These are phyloP conservation scores for Leishmania braziliensis DNA, from an alignment of 208 protist species.

Conservation along the genomic window DNA sequence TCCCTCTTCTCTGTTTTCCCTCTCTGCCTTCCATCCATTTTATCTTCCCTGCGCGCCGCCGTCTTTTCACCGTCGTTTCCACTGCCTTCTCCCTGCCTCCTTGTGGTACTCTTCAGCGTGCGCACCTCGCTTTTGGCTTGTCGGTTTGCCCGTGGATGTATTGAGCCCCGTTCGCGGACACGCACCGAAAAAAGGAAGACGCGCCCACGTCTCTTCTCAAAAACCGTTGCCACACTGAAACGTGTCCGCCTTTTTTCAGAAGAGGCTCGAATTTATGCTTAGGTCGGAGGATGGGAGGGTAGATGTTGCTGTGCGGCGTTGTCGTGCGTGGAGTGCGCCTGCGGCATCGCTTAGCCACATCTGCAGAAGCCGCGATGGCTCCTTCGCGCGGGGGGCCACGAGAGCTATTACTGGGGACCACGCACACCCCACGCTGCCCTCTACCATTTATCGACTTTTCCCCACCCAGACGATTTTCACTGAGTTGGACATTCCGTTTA, in stretches of 20 bases:
- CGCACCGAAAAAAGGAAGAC: neutral
- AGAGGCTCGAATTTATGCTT: slow-evolving; percentile 22
- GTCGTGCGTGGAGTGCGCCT: slow-evolving; percentile 40
- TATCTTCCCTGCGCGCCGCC: neutral
- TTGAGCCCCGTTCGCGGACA: neutral
- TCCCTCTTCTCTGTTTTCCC: neutral
- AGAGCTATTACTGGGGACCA: neutral
- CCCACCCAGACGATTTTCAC: slow-evolving; percentile 21
- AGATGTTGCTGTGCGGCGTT: slow-evolving; percentile 33
- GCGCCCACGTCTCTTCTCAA: neutral
- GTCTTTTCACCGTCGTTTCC: neutral
- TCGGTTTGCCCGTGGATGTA: neutral
- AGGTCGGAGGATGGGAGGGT: slow-evolving; percentile 28
- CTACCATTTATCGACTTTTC: slow-evolving; percentile 18
- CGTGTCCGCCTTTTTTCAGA: neutral
- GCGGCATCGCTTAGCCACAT: slow-evolving; percentile 33
- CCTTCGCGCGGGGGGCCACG: neutral
- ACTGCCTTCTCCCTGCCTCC: neutral
- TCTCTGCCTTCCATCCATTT: neutral
- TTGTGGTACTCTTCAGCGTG: neutral
- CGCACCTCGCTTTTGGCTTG: neutral
- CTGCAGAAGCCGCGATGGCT: neutral
- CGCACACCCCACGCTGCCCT: slow-evolving; percentile 4
- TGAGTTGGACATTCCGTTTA: slow-evolving; percentile 5
- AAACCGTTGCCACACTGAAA: neutral